A percentile compares a stretch with the other conserved stretches of the same genome.
Conservation (phyloP, 257 asterid genomes). For the Solanum piurae region DNA sequence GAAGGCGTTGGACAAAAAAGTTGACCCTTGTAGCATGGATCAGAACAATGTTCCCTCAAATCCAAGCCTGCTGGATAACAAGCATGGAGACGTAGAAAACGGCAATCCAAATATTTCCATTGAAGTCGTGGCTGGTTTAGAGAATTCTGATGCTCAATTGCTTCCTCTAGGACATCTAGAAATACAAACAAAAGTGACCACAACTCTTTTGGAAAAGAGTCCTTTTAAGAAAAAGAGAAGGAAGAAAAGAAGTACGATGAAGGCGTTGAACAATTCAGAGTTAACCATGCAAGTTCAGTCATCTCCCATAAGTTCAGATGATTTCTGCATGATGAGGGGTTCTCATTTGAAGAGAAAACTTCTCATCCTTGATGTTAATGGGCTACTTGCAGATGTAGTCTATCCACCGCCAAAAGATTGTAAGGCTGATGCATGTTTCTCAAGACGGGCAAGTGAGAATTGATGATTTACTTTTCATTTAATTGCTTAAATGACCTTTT, state of each 20-base stretch:
- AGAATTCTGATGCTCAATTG: neutral
- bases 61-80: conserved; percentile 17
- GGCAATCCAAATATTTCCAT: neutral
- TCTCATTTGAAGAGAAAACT: conserved; percentile 44
- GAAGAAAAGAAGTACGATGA: neutral
- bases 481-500: neutral
- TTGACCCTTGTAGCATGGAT: conserved; percentile 11
- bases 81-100: neutral
- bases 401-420: conserved; percentile 56
- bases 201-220: conserved; percentile 8
- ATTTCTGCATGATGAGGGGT: conserved; percentile 8
- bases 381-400: conserved; percentile 71
- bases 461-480: conserved; percentile 5
- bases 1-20: neutral
- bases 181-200: conserved; percentile 9
- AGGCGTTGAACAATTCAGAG: conserved; percentile 1
- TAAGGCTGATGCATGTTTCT: conserved; percentile 31
- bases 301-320: neutral
- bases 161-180: conserved; percentile 8
- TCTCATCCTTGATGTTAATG: conserved; percentile 86
- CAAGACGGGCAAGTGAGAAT: conserved; percentile 68
- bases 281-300: conserved; percentile 1
- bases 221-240: conserved; percentile 10
- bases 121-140: conserved; percentile 1
- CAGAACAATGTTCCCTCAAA: conserved; percentile 18